Base-by-base conservation (phyloP, 805 yeast genomes). In the Ascoidea tarda region DNA sequence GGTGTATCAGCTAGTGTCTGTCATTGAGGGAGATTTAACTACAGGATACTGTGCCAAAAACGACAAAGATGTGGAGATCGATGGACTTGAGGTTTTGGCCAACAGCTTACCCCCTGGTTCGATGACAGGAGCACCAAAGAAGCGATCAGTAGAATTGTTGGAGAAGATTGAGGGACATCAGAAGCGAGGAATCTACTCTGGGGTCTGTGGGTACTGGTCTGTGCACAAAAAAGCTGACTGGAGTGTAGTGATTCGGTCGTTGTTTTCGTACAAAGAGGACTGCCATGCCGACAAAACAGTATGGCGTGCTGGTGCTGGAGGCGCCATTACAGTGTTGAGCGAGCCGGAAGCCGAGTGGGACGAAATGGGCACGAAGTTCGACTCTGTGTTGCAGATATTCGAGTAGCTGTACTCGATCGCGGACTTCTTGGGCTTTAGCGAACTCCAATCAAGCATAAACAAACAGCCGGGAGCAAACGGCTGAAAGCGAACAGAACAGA, bases 51-150 rank as follows among this genome's bases (percentile, higher is more conserved):
- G 54, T 8, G 68, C 60, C 1, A 32, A 28, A 14, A 32, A 21
- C 33, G 44, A 33, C 5, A 6, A 31, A 48, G 50, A 48, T 33
- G 50, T 31, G 8, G 31, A 33, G 33, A 81, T 75, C 58, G 69
- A 74, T 10, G 99, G 98, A 0, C 69, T 90, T 31, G 98, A 93
- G 63, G 70, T 91, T 2, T 72, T 93, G 10, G 76, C 79, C 21
- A 79, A 79, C 54, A 80, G 96, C 0, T 69, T 95, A 44, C 99
- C 99, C 2, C 96, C 99, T 0, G 99, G 99, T 0, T 91, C 98
- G 0, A 93, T 93, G 99, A 93, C 99, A 0, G 99, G 99, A 2
- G 99, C 99, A 0, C 99, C 99, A 2, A 93, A 93, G 69, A 85
- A 83, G 59, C 75, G 96, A 54, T 87, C 96, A 0, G 95, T 93